These are phyloP conservation scores for Penicillium mononematosum DNA, from an alignment of 495 filamentous ascomycete species.

Conservation along the genomic window DNA sequence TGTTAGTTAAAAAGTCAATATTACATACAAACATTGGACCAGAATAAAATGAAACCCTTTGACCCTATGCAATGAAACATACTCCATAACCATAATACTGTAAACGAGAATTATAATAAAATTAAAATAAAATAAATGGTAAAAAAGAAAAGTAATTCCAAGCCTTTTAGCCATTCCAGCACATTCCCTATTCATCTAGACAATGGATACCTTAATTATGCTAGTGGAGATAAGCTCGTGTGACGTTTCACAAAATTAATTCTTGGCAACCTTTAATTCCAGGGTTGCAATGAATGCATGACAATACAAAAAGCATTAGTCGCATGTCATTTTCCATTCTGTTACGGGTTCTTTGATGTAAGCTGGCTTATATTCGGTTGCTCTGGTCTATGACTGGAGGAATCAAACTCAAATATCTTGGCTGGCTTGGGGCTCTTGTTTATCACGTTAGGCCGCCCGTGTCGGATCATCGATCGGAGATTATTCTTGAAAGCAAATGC, in stretches of 20 bases:
- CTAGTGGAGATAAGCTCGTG: constrained; percentile 50
- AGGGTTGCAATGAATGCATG: constrained; percentile 24
- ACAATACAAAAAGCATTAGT: constrained; percentile 26
- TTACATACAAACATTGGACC: neutral
- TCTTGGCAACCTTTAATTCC: constrained; percentile 34
- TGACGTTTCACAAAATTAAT: constrained; percentile 41
- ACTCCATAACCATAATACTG: neutral
- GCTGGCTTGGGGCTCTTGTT: neutral
- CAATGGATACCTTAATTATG: constrained; percentile 37
- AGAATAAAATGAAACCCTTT: constrained; percentile 1
- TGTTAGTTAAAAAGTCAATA: neutral
- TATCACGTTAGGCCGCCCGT: neutral
- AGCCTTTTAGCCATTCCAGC: neutral
- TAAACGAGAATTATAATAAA: too few relatives aligned
- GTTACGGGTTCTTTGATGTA: neutral
- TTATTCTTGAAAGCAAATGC: constrained; percentile 17
- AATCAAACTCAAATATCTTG: neutral
- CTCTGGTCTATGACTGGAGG: neutral
- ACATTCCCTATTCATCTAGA: constrained; percentile 20
- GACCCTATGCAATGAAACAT: constrained; percentile 2
- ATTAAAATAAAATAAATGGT: neutral
- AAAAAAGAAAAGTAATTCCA: neutral
- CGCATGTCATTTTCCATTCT: neutral
- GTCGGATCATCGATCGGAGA: constrained; percentile 13
- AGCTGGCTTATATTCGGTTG: neutral